phyloP scores from a whole-genome alignment of 805 yeast species.

The Wickerhamomyces sydowiorum region DNA sequence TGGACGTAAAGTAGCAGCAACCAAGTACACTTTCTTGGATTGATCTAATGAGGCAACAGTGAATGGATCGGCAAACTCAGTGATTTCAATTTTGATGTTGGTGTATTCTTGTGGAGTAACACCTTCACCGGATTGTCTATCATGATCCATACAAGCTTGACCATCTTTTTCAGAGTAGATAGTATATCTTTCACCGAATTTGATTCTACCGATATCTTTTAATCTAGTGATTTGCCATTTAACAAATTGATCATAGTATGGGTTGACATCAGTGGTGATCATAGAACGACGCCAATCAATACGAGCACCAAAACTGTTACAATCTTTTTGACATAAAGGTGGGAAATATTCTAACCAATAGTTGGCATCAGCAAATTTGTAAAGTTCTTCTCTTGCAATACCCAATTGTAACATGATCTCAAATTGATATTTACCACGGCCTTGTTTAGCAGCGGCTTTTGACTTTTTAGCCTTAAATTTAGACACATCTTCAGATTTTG shows the following conservation, averaged over 20 bases:
- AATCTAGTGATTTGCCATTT: slow-evolving; percentile 95
- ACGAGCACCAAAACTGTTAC: slow-evolving; percentile 79
- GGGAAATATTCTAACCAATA: slow-evolving; percentile 94
- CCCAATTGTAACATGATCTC: slow-evolving; percentile 97
- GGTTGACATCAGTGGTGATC: slow-evolving; percentile 92
- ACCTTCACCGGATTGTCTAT: slow-evolving; percentile 95
- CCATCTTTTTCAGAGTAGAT: slow-evolving; percentile 97
- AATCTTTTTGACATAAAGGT: slow-evolving; percentile 77
- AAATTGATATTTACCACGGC: slow-evolving; percentile 89
- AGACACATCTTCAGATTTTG: slow-evolving; percentile 69
- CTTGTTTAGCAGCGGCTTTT: slow-evolving; percentile 90
- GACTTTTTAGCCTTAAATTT: slow-evolving; percentile 91
- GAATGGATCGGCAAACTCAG: slow-evolving; percentile 45
- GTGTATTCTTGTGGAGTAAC: slow-evolving; percentile 95
- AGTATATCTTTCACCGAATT: slow-evolving; percentile 97
- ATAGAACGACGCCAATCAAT: slow-evolving; percentile 98
- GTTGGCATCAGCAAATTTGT: slow-evolving; percentile 85
- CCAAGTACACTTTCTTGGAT: slow-evolving; percentile 67
- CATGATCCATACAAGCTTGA: slow-evolving; percentile 99
- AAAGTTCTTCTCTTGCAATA: slow-evolving; percentile 74
- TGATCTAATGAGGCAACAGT: slow-evolving; percentile 31
- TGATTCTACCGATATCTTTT: slow-evolving; percentile 82
- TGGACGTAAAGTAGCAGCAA: slow-evolving; percentile 97
- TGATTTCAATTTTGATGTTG: slow-evolving; percentile 81
- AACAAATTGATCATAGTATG: slow-evolving; percentile 90